phyloP scores from a whole-genome alignment of 768 basidiomycete genomes.

The Termitomyces heimii region DNA sequence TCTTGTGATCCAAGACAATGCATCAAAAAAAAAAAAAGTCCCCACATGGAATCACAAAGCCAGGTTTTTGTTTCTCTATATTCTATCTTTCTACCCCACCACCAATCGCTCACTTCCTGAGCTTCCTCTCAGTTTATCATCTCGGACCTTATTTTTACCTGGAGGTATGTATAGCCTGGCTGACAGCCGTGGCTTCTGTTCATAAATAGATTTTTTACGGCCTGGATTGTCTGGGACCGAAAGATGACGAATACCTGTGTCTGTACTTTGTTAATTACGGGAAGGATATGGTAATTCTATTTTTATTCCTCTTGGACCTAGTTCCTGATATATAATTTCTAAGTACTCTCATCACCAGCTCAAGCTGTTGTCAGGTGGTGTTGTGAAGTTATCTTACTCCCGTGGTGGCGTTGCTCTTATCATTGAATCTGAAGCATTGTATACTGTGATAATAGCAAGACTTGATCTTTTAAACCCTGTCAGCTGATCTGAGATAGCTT shows the following conservation, averaged over 20 bases:
- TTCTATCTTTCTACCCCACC: background rate
- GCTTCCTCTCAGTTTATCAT: conserved; percentile 6
- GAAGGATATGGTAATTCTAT: conserved; percentile 9
- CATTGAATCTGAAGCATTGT: conserved; percentile 11
- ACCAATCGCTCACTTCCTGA: background rate
- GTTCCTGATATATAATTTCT: background rate
- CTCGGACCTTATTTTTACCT: conserved; percentile 11
- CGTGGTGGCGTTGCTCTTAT: conserved; percentile 6
- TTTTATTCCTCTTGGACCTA: background rate
- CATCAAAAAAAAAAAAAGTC: background rate
- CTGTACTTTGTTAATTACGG: conserved; percentile 13
- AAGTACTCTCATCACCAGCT: conserved; percentile 10
- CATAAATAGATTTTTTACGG: background rate
- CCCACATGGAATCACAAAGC: background rate
- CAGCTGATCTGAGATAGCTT: background rate
- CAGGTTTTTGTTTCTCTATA: background rate
- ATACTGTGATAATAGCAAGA: conserved; percentile 5
- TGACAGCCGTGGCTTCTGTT: too few relatives aligned
- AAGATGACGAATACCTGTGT: conserved; percentile 12
- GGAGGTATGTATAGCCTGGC: conserved; percentile 6
- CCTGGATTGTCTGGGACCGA: conserved; percentile 13
- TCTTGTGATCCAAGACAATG: conserved; percentile 1
- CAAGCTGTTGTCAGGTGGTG: background rate
- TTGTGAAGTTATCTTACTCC: background rate
- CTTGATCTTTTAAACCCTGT: background rate